Base-by-base conservation (phyloP, 148 eudicot genomes). In the Nyssa sinensis region DNA sequence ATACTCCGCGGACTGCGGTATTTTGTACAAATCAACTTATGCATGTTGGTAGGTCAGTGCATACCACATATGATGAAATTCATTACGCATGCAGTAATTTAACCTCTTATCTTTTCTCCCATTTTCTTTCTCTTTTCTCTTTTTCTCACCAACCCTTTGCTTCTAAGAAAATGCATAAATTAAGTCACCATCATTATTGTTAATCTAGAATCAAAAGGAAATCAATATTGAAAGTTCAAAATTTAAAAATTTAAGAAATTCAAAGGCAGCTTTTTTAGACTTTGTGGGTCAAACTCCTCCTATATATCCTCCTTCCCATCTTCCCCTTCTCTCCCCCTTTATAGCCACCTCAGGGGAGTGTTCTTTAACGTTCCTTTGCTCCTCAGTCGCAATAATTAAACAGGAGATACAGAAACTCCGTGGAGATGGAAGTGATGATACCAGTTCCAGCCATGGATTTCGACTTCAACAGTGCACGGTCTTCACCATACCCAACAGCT, bases 51-150 rank as follows among this genome's bases (percentile, higher is more conserved):
- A n/a, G n/a, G n/a, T n/a, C n/a, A n/a, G n/a, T n/a, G n/a, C n/a
- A n/a, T n/a, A n/a, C n/a, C n/a, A 49, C 6, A 69, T 27, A 9
- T 69, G 74, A 69, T 41, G 67, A 76, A 76, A 34, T 27, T 69
- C 34, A 76, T 29, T 75, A 68, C 78, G 72, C 78, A 75, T 75
- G 78, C 59, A n/a, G n/a, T n/a, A n/a, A n/a, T n/a, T n/a, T n/a
- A n/a, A n/a, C n/a, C n/a, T n/a, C n/a, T n/a, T n/a, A n/a, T n/a
- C n/a, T n/a, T 11, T 71, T 23, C 25, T 5, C 39, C 30, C 31
- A n/a, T 32, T 64, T 64, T 31, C 17, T 33, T 28, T 31, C 17
- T 33, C 12, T 19, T 13, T 28, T 0, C 31, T 31, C 21, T 33
- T 64, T 64, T 64, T 31, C 67, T 64, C 67, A 64, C 33, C 17